These are phyloP conservation scores for Dothidotthia symphoricarpi DNA, from an alignment of 2,329 filamentous ascomycete genomes.

Conservation along the genomic window DNA sequence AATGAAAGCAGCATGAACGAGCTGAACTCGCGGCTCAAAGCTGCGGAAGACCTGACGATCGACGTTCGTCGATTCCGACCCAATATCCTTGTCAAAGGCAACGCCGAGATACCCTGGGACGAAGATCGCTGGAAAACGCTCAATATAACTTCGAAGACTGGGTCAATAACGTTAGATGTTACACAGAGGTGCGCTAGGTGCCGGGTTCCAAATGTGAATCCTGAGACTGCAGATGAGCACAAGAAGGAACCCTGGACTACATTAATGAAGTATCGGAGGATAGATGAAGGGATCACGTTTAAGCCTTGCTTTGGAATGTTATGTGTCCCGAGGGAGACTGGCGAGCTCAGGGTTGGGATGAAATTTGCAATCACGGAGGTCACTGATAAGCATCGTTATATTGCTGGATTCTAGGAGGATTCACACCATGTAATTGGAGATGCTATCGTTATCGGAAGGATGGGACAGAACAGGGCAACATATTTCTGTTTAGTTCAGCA, in stretches of 20 bases:
- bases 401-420: slow-evolving; percentile 34
- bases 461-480: too few relatives aligned
- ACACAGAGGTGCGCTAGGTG: slow-evolving; percentile 60
- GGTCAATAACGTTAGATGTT: slow-evolving; percentile 53
- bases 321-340: slow-evolving; percentile 59
- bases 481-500: too few relatives aligned
- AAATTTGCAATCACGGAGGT: slow-evolving; percentile 57
- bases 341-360: slow-evolving; percentile 58
- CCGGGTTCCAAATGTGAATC: slow-evolving; percentile 64
- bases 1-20: slow-evolving; percentile 58
- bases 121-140: slow-evolving; percentile 65
- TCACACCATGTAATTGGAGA: too few relatives aligned
- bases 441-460: too few relatives aligned
- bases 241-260: slow-evolving; percentile 61
- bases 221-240: slow-evolving; percentile 60
- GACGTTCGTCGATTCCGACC: slow-evolving; percentile 59
- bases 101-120: slow-evolving; percentile 53
- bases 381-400: slow-evolving; percentile 58
- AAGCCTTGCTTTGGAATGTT: slow-evolving; percentile 69
- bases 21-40: slow-evolving; percentile 55
- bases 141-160: slow-evolving; percentile 38
- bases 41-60: slow-evolving; percentile 51
- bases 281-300: slow-evolving; percentile 60
- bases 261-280: slow-evolving; percentile 59
- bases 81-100: slow-evolving; percentile 60